Evolutionary conservation across 2,329 filamentous ascomycete species (phyloP).

Genomic region (Nemania sp.): DNA sequence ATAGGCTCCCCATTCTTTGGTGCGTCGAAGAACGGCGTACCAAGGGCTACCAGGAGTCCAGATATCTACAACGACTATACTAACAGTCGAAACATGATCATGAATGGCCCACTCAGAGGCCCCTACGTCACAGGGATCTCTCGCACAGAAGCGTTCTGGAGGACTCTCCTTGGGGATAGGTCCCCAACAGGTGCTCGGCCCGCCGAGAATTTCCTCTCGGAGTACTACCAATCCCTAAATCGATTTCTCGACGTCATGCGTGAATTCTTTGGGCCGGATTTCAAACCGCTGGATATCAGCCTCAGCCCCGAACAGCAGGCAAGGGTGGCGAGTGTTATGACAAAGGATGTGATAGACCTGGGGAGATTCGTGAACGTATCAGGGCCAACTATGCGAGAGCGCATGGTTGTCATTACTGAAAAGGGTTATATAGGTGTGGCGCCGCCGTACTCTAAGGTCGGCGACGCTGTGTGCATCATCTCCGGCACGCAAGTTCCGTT

Average conservation of each 20-base stretch:
- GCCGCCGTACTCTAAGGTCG: slow-evolving; percentile 5
- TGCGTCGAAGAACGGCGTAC: not conserved
- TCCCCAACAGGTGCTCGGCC: not conserved
- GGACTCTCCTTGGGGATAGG: slow-evolving; percentile 4
- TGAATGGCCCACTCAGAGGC: not conserved
- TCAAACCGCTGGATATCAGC: not conserved
- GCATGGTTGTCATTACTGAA: slow-evolving; percentile 8
- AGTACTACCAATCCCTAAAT: too few species aligned
- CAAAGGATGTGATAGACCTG: not conserved
- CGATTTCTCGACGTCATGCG: too few species aligned
- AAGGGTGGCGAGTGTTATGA: too few species aligned
- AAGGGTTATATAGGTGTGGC: not conserved
- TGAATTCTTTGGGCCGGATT: too few species aligned
- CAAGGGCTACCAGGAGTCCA: not conserved
- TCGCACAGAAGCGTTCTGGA: slow-evolving; percentile 5
- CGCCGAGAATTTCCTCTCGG: not conserved
- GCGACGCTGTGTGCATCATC: slow-evolving; percentile 6
- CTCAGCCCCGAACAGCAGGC: too few species aligned
- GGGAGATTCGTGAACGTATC: slow-evolving; percentile 2
- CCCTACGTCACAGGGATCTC: slow-evolving; percentile 8
- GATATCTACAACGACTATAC: too few species aligned
- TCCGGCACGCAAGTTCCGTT: slow-evolving; percentile 5
- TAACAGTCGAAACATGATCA: too few species aligned
- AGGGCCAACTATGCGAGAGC: not conserved
- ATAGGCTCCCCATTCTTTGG: slow-evolving; percentile 8